phyloP scores from a whole-genome alignment of 148 eudicot species.

The Amaranthus hypochondriacus region DNA sequence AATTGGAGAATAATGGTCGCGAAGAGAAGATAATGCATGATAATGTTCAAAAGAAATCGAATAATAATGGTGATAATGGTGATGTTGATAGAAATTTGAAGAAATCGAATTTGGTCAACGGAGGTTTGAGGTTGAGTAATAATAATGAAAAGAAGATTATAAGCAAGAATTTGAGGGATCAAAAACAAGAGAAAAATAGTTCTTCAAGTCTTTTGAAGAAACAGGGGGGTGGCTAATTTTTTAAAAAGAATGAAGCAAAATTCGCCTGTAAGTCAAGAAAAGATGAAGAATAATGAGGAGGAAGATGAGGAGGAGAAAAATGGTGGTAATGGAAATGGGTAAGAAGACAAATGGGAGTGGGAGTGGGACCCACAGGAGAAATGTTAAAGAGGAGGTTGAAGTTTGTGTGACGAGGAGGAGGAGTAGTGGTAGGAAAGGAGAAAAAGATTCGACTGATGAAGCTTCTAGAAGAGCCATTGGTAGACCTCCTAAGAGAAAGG shows the following conservation, averaged over 20 bases:
- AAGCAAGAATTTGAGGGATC: slow-evolving; percentile 16
- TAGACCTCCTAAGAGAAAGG: slow-evolving; percentile 29
- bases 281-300: slow-evolving; percentile 7
- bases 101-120: slow-evolving; percentile 27
- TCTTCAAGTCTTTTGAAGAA: slow-evolving; percentile 21
- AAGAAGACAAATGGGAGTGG: slow-evolving; percentile 8
- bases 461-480: slow-evolving; percentile 18
- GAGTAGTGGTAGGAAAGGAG: slow-evolving; percentile 22
- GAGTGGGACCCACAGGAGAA: slow-evolving; percentile 16
- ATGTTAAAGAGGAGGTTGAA: slow-evolving; percentile 9
- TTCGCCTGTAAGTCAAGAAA: slow-evolving; percentile 33
- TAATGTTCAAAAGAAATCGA: slow-evolving; percentile 16
- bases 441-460: slow-evolving; percentile 8
- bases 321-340: slow-evolving; percentile 5
- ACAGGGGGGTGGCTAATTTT: slow-evolving; percentile 36
- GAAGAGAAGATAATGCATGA: slow-evolving; percentile 19
- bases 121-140: slow-evolving; percentile 19
- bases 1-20: slow-evolving; percentile 3
- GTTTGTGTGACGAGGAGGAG: slow-evolving; percentile 21
- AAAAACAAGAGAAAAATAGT: slow-evolving; percentile 25
- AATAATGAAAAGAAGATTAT: slow-evolving; percentile 24
- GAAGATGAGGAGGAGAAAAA: slow-evolving; percentile 11
- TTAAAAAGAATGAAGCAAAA: slow-evolving; percentile 36
- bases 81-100: slow-evolving; percentile 10
- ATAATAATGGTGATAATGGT: not conserved